Evolutionary conservation across 495 filamentous ascomycete genomes (phyloP).

Genomic region (Rhypophila decipiens): DNA sequence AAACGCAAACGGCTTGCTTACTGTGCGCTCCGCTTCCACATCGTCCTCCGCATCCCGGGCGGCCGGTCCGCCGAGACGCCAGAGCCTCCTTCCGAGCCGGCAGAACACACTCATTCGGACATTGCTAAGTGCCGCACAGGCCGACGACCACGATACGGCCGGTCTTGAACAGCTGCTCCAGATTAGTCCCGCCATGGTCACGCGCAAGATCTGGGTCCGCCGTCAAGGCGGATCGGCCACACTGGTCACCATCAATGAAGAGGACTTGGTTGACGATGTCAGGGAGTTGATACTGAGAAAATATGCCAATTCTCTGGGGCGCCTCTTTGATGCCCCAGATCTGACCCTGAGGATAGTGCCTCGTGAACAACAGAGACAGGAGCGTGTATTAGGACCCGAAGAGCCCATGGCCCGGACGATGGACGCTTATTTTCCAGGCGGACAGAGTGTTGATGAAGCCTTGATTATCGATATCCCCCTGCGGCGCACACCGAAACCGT

Average conservation of each 20-base stretch:
- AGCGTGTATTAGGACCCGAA: constrained; percentile 75
- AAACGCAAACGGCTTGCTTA: background rate
- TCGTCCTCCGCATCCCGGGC: constrained; percentile 2
- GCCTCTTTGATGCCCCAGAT: constrained; percentile 84
- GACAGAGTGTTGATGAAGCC: constrained; percentile 85
- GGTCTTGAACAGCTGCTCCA: constrained; percentile 28
- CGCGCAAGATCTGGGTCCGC: constrained; percentile 91
- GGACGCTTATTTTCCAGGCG: constrained; percentile 81
- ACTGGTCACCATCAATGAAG: constrained; percentile 73
- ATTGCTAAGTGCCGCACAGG: constrained; percentile 31
- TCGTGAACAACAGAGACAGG: constrained; percentile 71
- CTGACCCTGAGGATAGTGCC: constrained; percentile 77
- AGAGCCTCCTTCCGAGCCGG: constrained; percentile 42
- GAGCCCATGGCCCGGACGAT: constrained; percentile 73
- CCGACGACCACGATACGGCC: constrained; percentile 24
- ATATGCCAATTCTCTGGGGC: constrained; percentile 87
- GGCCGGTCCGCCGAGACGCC: constrained; percentile 25
- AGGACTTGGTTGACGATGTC: constrained; percentile 91
- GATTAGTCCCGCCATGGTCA: constrained; percentile 49
- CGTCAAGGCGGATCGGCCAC: constrained; percentile 79
- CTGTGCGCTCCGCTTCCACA: constrained; percentile 5
- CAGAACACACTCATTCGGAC: constrained; percentile 43
- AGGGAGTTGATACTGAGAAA: constrained; percentile 88
- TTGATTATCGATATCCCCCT: constrained; percentile 80
- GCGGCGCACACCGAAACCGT: constrained; percentile 77